Base-by-base conservation (phyloP, 805 yeast genomes). In the Grigorovia jiainica region DNA sequence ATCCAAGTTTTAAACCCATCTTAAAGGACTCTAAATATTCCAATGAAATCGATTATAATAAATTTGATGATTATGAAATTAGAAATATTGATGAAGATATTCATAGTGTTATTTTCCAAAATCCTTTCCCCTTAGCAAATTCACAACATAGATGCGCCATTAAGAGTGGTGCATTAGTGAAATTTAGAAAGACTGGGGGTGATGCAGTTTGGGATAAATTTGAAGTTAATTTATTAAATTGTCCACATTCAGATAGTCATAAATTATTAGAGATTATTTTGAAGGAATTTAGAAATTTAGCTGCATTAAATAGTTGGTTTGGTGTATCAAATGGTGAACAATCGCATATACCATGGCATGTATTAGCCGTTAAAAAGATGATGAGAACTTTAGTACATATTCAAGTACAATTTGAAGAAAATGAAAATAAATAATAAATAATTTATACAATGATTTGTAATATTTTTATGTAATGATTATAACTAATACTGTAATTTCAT, bases 111-210 rank as follows among this genome's bases (percentile, higher is more conserved):
- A 64, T 82, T 2, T 73, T 85, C 5, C 73, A 71, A 24, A 67
- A 72, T 17, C 73, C 87, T 0, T 71, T 79, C 34, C 84, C 89
- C 2, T 63, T 84, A 16, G 73, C 83, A 32, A 81, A 79, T 50
- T 79, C 85, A 16, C 82, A 84, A 7, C 77, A 79, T 18, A 66
- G 89, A 39, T 66, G 80, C 40, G 82, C 89, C 2, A 73, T 82
- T 52, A 76, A 77, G 47, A 76, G 85, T 1, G 92, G 92, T 0
- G 82, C 78, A 45, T 58, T 84, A 41, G 52, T 80, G 7, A 78
- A 73, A 44, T 58, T 58, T 32, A 51, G 51, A 24, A 47, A 45
- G 15, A 35, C 39, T 17, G 25, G 41, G 16, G 53, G 54, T 2
- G 52, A 60, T 25, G 53, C 64, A 23, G 47, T 50, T 5, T 42